These are phyloP conservation scores for Globisporangium spiculum DNA, from an alignment of 352 stramenopile species.

Conservation along the genomic window DNA sequence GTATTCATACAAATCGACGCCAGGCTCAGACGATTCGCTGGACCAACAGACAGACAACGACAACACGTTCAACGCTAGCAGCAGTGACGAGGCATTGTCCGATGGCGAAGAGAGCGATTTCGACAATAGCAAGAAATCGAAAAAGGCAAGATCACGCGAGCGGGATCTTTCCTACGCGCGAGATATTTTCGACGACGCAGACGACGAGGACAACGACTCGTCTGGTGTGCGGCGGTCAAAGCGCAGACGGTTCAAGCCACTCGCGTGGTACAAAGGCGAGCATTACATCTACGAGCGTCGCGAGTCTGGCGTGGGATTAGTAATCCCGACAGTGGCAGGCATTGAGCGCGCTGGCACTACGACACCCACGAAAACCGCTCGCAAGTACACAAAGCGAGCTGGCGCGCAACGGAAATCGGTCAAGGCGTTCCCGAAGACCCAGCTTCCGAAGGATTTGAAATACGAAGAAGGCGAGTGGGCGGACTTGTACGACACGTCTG, in stretches of 20 bases:
- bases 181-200: constrained; percentile 53
- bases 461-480: constrained; percentile 74
- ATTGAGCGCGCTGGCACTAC: constrained; percentile 63
- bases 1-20: constrained; percentile 47
- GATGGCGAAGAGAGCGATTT: constrained; percentile 56
- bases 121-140: constrained; percentile 23
- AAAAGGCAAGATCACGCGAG: constrained; percentile 21
- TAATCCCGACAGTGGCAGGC: constrained; percentile 74
- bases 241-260: constrained; percentile 73
- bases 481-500: constrained; percentile 59
- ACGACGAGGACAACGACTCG: constrained; percentile 31
- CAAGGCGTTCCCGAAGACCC: constrained; percentile 37
- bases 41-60: constrained; percentile 58
- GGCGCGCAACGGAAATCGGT: constrained; percentile 27
- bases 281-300: constrained; percentile 84
- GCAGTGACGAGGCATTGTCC: constrained; percentile 31
- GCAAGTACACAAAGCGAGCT: constrained; percentile 24
- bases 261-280: constrained; percentile 89
- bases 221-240: constrained; percentile 70
- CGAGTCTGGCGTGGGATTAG: constrained; percentile 73
- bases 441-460: constrained; percentile 48
- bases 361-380: constrained; percentile 49
- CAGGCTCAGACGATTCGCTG: constrained; percentile 42
- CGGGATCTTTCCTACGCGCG: constrained; percentile 34
- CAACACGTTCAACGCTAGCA: constrained; percentile 48